Evolutionary conservation across 352 stramenopile genomes (phyloP).

Genomic region (Globisporangium perplexum): DNA sequence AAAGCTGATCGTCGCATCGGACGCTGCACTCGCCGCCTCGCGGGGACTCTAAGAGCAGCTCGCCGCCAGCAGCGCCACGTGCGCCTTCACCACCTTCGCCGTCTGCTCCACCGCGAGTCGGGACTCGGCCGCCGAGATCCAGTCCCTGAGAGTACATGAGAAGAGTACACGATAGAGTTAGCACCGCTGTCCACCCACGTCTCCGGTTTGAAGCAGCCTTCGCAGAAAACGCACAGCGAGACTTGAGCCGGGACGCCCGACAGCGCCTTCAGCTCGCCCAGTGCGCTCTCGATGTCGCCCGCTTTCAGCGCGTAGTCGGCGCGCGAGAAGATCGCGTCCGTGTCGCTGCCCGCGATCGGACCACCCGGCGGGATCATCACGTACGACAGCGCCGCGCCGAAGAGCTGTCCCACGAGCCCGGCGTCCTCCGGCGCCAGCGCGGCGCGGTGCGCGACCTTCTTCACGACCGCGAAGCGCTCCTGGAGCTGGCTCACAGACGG

Average conservation of each 20-base stretch:
- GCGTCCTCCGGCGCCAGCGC: conserved; percentile 64
- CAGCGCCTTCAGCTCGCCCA: conserved; percentile 64
- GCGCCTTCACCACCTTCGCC: conserved; percentile 77
- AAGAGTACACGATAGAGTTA: background rate
- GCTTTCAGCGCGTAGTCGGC: conserved; percentile 80
- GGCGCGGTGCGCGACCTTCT: conserved; percentile 58
- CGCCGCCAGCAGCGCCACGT: conserved; percentile 71
- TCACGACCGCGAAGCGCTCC: conserved; percentile 79
- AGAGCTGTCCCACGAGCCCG: conserved; percentile 67
- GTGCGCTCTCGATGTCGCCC: conserved; percentile 67
- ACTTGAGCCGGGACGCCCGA: conserved; percentile 61
- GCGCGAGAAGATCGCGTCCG: conserved; percentile 72
- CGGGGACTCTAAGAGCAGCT: conserved; percentile 82
- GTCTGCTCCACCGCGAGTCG: conserved; percentile 79
- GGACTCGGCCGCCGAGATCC: conserved; percentile 65
- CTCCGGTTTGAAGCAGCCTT: too few relatives aligned
- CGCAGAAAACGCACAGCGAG: conserved; percentile 48
- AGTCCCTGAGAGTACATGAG: conserved; percentile 29
- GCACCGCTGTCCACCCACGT: too few relatives aligned
- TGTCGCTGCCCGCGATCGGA: conserved; percentile 64
- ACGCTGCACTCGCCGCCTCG: too few relatives aligned
- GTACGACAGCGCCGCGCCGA: conserved; percentile 60
- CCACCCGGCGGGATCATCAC: conserved; percentile 75
- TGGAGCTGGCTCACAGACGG: conserved; percentile 74
- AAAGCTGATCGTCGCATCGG: too few relatives aligned